Evolutionary conservation across 345 rosid species (phyloP), one percentile per base, ranked within the genome.

Genomic region (Eutrema japonicum): DNA sequence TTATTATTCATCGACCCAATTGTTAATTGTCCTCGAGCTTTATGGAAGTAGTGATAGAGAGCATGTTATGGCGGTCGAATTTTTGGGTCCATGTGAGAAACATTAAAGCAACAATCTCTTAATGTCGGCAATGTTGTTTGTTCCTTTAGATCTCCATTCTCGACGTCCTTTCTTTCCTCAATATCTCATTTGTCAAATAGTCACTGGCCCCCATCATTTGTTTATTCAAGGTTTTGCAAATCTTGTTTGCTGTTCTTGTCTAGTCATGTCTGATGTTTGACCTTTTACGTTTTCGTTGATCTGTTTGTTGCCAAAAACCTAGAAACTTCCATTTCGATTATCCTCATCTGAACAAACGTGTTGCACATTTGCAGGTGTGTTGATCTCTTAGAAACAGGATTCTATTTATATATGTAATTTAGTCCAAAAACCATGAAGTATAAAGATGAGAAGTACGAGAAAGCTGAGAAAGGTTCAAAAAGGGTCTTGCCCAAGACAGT

Each of bases 361-460:
- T 18, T 64, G 48, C 22, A 11, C 36, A 29, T 61, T 52, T 68
- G 62, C 76, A 77, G 80, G 79, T 56, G 64, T 76, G 48, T 46
- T 26, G 9, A 18, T 27, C 49, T 54, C 54, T 16, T 55, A n/a
- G 5, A 6, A 30, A 8, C 36, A 32, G 22, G 56, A 8, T 14
- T 56, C 4, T 35, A 1, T 62, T 43, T 43, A 0, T 35, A 61
- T 74, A 38, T 60, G 36, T 53, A 10, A 53, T 6, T 45, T 64
- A 59, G 32, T 42, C 5, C 2, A 2, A 32, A 71, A 61, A 82
- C 53, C 77, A 95, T 95, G 99, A 90, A 90, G 85, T 70, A 86
- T 62, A 95, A 92, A 80, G 99, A 90, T 77, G 99, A 82, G 64
- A 95, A 92, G 72, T 77, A 70, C 51, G 73, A 62, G 62, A 85